Evolutionary conservation across 345 rosid genomes (phyloP).

Genomic region (Capsella bursapastoris): DNA sequence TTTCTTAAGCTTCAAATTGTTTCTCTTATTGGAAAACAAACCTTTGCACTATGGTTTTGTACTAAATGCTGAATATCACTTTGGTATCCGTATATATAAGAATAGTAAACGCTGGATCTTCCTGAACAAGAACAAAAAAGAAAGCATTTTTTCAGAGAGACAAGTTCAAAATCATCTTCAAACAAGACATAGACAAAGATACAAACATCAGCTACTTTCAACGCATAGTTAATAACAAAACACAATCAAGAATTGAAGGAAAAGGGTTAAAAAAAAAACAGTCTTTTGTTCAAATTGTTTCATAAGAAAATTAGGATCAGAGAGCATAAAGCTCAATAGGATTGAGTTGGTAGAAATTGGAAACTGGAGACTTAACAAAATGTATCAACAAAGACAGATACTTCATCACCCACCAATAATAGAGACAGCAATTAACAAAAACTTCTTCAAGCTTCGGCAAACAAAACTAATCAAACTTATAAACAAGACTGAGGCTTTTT

Average conservation of each 20-base stretch:
- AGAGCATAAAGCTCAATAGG: conserved; percentile 1
- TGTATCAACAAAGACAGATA: background rate
- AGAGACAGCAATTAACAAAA: conserved; percentile 20
- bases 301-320: conserved; percentile 13
- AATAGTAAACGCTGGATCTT: conserved; percentile 2
- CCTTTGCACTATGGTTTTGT: conserved; percentile 18
- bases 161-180: background rate
- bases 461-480: conserved; percentile 3
- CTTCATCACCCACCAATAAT: conserved; percentile 19
- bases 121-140: background rate
- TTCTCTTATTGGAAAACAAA: conserved; percentile 26
- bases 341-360: conserved; percentile 2
- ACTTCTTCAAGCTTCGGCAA: background rate
- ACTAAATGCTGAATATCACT: conserved; percentile 4
- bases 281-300: background rate
- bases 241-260: conserved; percentile 10
- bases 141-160: conserved; percentile 17
- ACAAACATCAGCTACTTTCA: conserved; percentile 27
- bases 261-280: background rate
- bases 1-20: background rate
- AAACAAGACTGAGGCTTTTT: background rate
- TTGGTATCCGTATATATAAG: conserved; percentile 10
- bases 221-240: background rate
- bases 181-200: conserved; percentile 9
- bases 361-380: background rate